Evolutionary conservation across 2,329 filamentous ascomycete genomes (phyloP), one percentile per base, ranked within the genome.

Genomic region (Penicillium glabrum): DNA sequence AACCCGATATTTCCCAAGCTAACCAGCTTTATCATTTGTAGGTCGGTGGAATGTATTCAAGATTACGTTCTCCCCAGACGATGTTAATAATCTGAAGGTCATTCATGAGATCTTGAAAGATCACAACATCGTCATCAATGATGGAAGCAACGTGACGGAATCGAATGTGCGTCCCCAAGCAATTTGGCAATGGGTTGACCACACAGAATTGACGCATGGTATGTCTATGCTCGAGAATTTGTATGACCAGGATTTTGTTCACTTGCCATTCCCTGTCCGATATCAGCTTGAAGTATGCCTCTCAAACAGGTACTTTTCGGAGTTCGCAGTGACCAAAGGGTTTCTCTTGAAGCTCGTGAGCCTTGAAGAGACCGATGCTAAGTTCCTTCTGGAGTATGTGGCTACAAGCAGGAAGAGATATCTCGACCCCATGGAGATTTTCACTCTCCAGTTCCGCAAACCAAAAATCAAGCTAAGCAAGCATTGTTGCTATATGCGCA

Each of bases 261-360:
- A 75, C 53, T 78, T 93, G 4, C 77, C 84, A 0, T 97, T 92
- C 59, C 77, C 86, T 1, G 84, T 96, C 1, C 84, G 91, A 16
- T 99, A 98, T 69, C 92, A 96, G 70, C 83, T 99, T 0, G 93
- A 99, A 72, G 93, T 91, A 0, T 98, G 93, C 69, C 82, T 98
- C n/a, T 96, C 93, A 0, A 85, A 89, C 27, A 86, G 87, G 0
- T 80, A 86, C 24, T 76, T 99, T 13, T 88, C 88, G 52, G 93
- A 97, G 71, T 85, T 91, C 69, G 89, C 83, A 46, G 82, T 98
- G 45, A 82, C 79, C 1, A 70, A 74, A 1, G 80, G 85, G 3
- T 98, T 98, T 62, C 75, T 96, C 2, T 70, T 80, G 27, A 81
- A 76, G 43, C 80, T 98, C 4, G 71, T 77, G 2, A 66, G 76